Base-by-base conservation (phyloP, 106 monocot species). In the Platanthera zijinensis region DNA sequence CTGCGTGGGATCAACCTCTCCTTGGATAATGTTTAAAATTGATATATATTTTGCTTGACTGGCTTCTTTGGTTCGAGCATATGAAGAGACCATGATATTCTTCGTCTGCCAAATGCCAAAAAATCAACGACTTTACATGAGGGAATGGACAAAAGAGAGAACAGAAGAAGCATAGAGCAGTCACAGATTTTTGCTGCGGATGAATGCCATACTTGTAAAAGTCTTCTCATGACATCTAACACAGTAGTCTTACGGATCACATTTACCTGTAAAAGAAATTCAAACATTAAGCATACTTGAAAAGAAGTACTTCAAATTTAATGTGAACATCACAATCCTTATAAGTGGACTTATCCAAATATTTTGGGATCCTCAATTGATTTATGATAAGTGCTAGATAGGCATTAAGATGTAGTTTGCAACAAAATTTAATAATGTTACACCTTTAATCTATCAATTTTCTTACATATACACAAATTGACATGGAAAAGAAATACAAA, bases 1-100 rank as follows among this genome's bases (percentile, higher is more conserved):
- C 97, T 97, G 97, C 57, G 97, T 99, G 57, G 97, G 97, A 50
- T 99, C 97, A 18, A 99, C 97, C 82, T 99, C 99, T 76, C 94
- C 99, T 78, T 99, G 99, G 77, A 99, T 99, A 50, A 99, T 99
- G 64, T 99, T 99, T 62, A 99, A 85, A 69, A 99, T 90, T 17
- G 99, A 94, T 76, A 99, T 94, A 73, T 99, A 99, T 85, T 99
- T 99, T 46, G 94, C 99, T 79, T 99, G 94, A 69, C 92, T 94
- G 39, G 99, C 99, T 82, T 99, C 99, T 82, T 99, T 99, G 48
- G 94, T 99, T 39, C 99, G 89, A 62, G 99, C 99, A 85, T 94
- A 99, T 64, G 99, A 99, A 80, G 94, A 99, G 70, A 91, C 89
- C 99, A 99, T 94, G 72, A 99, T 94, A 78, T 99, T 99, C 74